Evolutionary conservation across 129 eudicot species (phyloP).

Genomic region (Chrysanthemum lavandulifolium): DNA sequence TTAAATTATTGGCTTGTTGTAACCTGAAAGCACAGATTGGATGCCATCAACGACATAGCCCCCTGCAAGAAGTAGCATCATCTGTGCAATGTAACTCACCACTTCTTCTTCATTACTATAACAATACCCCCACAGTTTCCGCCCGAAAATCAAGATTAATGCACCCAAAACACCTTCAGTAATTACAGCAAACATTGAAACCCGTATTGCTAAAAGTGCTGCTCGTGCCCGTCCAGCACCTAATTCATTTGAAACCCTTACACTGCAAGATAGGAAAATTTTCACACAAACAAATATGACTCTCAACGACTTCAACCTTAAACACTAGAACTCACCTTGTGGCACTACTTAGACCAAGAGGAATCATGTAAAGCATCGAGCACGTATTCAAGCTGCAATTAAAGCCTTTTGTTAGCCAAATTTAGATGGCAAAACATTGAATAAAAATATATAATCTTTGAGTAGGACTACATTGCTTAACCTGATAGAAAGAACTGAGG

Average conservation of each 20-base stretch:
- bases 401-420: not conserved
- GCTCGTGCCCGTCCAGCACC: constrained; percentile 50
- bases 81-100: constrained; percentile 49
- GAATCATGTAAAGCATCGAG: constrained; percentile 67
- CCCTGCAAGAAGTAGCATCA: constrained; percentile 47
- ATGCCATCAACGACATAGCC: constrained; percentile 56
- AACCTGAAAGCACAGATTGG: constrained; percentile 80
- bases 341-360: constrained; percentile 75
- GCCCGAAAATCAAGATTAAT: constrained; percentile 39
- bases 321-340: constrained; percentile 44
- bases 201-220: constrained; percentile 43
- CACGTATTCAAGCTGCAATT: constrained; percentile 64
- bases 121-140: constrained; percentile 53
- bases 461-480: constrained; percentile 10
- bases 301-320: not conserved
- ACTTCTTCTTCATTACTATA: constrained; percentile 54
- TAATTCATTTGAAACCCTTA: constrained; percentile 55
- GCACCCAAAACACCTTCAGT: constrained; percentile 43
- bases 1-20: not conserved
- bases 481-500: constrained; percentile 87
- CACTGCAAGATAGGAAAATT: constrained; percentile 21
- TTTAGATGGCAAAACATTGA: not conserved
- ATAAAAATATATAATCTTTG: not conserved
- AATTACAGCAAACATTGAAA: constrained; percentile 28
- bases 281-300: not conserved